Evolutionary conservation across 345 rosid genomes (phyloP).

Genomic region (Sapria himalayana): DNA sequence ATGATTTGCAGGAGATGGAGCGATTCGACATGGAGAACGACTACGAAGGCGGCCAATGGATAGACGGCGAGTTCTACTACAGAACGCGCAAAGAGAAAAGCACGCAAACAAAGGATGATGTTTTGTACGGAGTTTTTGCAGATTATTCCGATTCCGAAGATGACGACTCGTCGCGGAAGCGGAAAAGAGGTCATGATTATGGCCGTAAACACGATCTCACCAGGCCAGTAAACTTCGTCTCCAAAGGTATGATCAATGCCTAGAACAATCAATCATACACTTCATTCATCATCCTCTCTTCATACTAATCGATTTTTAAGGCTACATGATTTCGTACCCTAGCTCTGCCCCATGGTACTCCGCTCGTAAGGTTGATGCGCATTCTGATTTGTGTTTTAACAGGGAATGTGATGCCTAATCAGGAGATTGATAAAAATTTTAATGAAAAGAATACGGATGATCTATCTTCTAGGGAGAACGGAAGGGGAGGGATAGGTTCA

Average conservation of each 20-base stretch:
- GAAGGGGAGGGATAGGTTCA: constrained; percentile 32
- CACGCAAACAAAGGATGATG: constrained; percentile 50
- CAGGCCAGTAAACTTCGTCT: constrained; percentile 64
- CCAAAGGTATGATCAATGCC: constrained; percentile 16
- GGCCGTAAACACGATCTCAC: constrained; percentile 38
- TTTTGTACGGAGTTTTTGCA: constrained; percentile 44
- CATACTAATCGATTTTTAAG: no score
- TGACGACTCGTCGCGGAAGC: constrained; percentile 21
- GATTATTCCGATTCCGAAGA: constrained; percentile 40
- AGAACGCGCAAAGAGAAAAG: constrained; percentile 38
- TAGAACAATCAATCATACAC: no score
- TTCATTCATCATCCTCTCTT: no score
- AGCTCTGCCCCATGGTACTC: no score
- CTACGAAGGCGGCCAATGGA: constrained; percentile 64
- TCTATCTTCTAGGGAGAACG: constrained; percentile 14
- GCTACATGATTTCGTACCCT: no score
- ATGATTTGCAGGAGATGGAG: constrained; percentile 76
- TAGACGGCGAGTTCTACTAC: constrained; percentile 46
- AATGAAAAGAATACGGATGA: constrained; percentile 18
- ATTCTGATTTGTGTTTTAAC: not conserved
- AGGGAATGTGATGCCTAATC: constrained; percentile 52
- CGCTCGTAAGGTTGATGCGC: no score
- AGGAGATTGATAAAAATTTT: constrained; percentile 39
- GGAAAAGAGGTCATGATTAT: constrained; percentile 27
- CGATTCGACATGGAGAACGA: constrained; percentile 70